A percentile compares a stretch with the other conserved stretches of the same genome.
phyloP scores from a whole-genome alignment of 257 asterid species.

The Jacaranda mimosifolia region DNA sequence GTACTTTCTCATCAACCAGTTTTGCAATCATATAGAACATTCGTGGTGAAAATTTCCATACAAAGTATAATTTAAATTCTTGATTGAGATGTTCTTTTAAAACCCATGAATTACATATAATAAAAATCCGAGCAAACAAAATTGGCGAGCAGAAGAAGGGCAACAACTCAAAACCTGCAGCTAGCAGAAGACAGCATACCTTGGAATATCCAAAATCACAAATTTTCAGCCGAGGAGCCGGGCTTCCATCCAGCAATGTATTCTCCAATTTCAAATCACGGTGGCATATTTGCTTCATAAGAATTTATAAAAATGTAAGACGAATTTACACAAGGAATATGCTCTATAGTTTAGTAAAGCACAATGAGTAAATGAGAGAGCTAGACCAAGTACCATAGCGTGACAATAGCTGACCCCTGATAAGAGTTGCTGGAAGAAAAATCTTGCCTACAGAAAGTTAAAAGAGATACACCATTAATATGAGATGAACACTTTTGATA shows the following conservation, averaged over 20 bases:
- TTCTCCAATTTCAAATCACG: constrained; percentile 96
- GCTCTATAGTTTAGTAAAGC: neutral
- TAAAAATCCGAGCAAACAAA: neutral
- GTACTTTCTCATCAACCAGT: neutral
- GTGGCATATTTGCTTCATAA: constrained; percentile 93
- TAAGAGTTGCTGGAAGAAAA: constrained; percentile 97
- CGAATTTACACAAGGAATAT: neutral
- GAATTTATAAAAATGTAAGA: neutral
- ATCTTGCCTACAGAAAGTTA: constrained; percentile 69
- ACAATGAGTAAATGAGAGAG: constrained; percentile 7
- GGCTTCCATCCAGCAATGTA: constrained; percentile 93
- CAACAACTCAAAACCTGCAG: neutral
- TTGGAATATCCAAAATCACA: constrained; percentile 99
- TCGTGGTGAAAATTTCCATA: neutral
- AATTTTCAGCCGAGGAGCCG: constrained; percentile 91
- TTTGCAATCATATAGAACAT: neutral
- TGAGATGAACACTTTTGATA: neutral
- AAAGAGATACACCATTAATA: constrained; percentile 28
- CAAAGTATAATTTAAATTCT: neutral
- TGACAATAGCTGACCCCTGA: constrained; percentile 99
- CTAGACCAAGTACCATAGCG: constrained; percentile 71
- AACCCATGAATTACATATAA: neutral
- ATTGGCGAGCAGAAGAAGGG: neutral
- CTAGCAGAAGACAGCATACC: constrained; percentile 51
- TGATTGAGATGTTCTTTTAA: neutral